Evolutionary conservation across 2,329 filamentous ascomycete genomes (phyloP).

Genomic region (Aspergillus ibericus): DNA sequence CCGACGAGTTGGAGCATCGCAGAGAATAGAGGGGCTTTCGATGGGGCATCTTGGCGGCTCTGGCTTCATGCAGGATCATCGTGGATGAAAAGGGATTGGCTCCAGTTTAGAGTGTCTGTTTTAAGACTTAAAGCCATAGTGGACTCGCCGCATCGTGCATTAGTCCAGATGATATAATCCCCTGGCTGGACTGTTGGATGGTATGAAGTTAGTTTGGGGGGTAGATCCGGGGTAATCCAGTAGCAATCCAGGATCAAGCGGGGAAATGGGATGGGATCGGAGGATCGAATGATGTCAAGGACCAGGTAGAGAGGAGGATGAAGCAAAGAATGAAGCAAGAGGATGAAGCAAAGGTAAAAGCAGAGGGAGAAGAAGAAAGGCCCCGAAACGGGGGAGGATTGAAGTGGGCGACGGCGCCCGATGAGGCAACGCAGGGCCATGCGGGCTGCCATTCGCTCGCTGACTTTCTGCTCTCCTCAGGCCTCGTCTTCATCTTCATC

Average conservation of each 20-base stretch:
- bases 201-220: too few species aligned
- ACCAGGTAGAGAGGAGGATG: not conserved
- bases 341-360: not conserved
- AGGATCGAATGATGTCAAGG: not conserved
- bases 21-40: not conserved
- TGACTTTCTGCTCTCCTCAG: not conserved
- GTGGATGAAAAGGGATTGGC: not conserved
- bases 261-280: not conserved
- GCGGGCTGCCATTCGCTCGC: not conserved
- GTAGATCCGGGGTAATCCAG: too few species aligned
- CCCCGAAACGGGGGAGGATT: too few species aligned
- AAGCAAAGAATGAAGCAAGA: not conserved
- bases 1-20: conserved; percentile 4
- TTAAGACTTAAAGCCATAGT: not conserved
- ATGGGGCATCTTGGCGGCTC: conserved; percentile 1
- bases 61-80: not conserved
- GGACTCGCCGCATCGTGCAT: conserved; percentile 1
- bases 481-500: not conserved
- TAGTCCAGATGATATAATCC: not conserved
- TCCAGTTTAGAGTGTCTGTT: not conserved
- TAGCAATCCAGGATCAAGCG: not conserved
- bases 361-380: not conserved
- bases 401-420: not conserved
- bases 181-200: not conserved
- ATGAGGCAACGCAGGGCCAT: conserved; percentile 8